phyloP scores from a whole-genome alignment of 306 rosid species.

The Inga leiocalycina region DNA sequence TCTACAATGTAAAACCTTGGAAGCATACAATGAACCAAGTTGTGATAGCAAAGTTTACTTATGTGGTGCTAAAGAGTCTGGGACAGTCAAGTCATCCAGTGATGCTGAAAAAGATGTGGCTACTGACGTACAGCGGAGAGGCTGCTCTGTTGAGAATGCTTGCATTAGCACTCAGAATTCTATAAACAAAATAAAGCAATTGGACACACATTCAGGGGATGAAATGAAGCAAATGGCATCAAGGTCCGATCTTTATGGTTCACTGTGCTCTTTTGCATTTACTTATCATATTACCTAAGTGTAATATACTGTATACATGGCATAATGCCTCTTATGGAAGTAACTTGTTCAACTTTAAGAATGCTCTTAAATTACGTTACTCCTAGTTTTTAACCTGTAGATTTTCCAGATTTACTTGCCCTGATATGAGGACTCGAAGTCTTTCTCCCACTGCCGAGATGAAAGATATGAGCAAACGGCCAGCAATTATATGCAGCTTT shows the following conservation, averaged over 20 bases:
- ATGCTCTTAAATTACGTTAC: constrained; percentile 35
- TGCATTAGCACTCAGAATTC: constrained; percentile 37
- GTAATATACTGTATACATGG: constrained; percentile 18
- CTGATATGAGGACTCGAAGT: constrained; percentile 48
- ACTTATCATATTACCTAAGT: constrained; percentile 25
- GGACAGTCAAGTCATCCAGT: constrained; percentile 37
- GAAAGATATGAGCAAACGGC: constrained; percentile 56
- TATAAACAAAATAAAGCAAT: constrained; percentile 40
- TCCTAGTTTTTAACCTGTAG: constrained; percentile 47
- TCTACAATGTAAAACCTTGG: constrained; percentile 34
- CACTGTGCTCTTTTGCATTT: constrained; percentile 28
- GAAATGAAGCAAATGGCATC: constrained; percentile 45
- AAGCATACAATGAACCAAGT: constrained; percentile 31
- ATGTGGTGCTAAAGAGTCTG: constrained; percentile 39
- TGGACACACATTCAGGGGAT: constrained; percentile 41
- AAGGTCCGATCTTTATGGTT: constrained; percentile 58
- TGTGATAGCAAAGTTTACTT: constrained; percentile 37
- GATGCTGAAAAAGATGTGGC: constrained; percentile 46
- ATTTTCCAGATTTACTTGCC: constrained; percentile 54
- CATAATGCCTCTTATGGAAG: constrained; percentile 27
- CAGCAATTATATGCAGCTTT: constrained; percentile 64
- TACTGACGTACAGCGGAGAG: constrained; percentile 25
- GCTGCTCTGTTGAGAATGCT: constrained; percentile 33
- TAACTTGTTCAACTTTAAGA: constrained; percentile 34
- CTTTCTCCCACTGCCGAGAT: constrained; percentile 57